A percentile compares a stretch with the other conserved stretches of the same genome.
Evolutionary conservation across 2,329 filamentous ascomycete species (phyloP).

Genomic region (Cladorrhinum sp.): DNA sequence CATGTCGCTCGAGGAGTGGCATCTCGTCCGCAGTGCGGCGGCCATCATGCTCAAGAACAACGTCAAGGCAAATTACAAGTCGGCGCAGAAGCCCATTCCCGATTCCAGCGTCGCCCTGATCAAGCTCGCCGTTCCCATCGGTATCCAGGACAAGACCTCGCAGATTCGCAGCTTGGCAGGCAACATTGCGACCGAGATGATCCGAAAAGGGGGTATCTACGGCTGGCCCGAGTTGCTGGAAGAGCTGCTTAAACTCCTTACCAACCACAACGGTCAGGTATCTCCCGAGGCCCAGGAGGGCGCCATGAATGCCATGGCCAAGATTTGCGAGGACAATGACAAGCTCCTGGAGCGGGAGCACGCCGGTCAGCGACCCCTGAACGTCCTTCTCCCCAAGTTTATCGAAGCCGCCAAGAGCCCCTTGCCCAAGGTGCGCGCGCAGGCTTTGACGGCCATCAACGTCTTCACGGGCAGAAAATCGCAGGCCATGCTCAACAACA

Average conservation of each 20-base stretch:
- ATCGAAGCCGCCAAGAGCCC: conserved; percentile 79
- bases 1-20: conserved; percentile 60
- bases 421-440: conserved; percentile 72
- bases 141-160: conserved; percentile 74
- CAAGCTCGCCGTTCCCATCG: conserved; percentile 72
- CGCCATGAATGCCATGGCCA: conserved; percentile 86
- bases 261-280: conserved; percentile 66
- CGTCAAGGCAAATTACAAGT: conserved; percentile 66
- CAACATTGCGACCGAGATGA: conserved; percentile 89
- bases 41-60: conserved; percentile 97
- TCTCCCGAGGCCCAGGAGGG: conserved; percentile 79
- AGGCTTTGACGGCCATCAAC: conserved; percentile 82
- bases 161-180: conserved; percentile 88
- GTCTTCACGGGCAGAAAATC: conserved; percentile 85
- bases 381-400: conserved; percentile 85
- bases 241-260: conserved; percentile 74
- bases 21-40: conserved; percentile 78
- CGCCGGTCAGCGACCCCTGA: conserved; percentile 81
- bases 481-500: conserved; percentile 72
- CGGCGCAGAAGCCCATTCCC: conserved; percentile 57
- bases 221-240: conserved; percentile 89
- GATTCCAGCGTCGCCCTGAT: conserved; percentile 72
- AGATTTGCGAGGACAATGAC: conserved; percentile 96
- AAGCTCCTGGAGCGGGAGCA: conserved; percentile 83
- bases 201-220: conserved; percentile 78